Evolutionary conservation across 768 basidiomycete species (phyloP), one percentile per base, ranked within the genome.

Genomic region (Leucocoprinus sp.): DNA sequence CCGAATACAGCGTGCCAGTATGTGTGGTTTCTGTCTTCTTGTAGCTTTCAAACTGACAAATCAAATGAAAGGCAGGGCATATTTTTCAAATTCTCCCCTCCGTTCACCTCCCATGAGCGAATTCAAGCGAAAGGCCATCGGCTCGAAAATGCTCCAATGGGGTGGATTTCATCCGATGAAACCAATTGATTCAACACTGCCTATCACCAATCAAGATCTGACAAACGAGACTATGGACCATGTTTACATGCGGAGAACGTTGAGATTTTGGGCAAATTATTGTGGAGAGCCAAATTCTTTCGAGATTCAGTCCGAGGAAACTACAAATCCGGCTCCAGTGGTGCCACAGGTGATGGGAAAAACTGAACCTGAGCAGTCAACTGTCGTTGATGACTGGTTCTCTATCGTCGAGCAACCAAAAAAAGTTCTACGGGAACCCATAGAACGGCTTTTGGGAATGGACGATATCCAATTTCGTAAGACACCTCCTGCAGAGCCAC

Each of bases 81-180:
- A 18, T 34, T 43, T 43, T 33, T 34, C 48, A 42, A 37, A 45
- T 43, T 42, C 34, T 38, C 34, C 36, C 39, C 23, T 42, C 37
- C 29, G 23, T 19, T 34, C 28, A 44, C 11, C 5, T 19, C 21
- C 27, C 4, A 3, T 27, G 14, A 35, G 29, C 51, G 7, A 51
- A 36, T 40, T 39, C 55, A 36, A 29, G 44, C 50, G 31, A 22
- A 49, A 38, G 45, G 52, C 27, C 0, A 47, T 19, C 24, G 33
- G 22, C 44, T 51, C 27, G 15, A 37, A 51, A 28, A 67, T 67
- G 49, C 43, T 68, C 8, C 47, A 52, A 24, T 71, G 69, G 69
- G 68, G 66, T 37, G 67, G 67, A 4, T 68, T 69, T 47, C 43
- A 60, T 34, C 37, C 49, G 6, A 50, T 67, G 19, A 31, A 58